These are phyloP conservation scores for Magnolia changhungtana DNA, from an alignment of 164 flowering plant species.

Conservation along the genomic window DNA sequence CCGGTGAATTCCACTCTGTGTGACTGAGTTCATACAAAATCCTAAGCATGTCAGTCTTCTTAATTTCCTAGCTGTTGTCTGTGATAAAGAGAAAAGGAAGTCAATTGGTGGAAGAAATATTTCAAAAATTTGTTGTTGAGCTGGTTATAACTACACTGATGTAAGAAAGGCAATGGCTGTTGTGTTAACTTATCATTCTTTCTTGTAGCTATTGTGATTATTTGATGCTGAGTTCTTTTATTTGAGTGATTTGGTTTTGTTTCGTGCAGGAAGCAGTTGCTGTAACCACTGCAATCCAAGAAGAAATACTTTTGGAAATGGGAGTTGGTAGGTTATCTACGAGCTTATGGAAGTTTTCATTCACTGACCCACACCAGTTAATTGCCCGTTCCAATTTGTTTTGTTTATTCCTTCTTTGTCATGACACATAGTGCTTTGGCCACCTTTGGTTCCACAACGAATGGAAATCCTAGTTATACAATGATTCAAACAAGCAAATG, in stretches of 20 bases:
- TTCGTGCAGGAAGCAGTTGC: conserved; percentile 81
- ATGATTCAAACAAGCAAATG: too few species aligned
- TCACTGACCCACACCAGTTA: background rate
- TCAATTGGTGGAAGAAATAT: background rate
- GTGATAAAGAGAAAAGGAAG: background rate
- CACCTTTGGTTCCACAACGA: too few species aligned
- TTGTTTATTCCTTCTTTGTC: background rate
- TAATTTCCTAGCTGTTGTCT: background rate
- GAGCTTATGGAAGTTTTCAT: background rate
- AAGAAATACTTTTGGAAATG: conserved; percentile 82
- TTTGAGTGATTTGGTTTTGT: conserved; percentile 5
- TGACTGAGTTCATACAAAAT: too few species aligned
- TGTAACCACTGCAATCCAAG: conserved; percentile 80
- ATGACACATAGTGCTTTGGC: too few species aligned
- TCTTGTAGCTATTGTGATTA: background rate
- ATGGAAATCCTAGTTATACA: too few species aligned
- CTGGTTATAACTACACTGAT: background rate
- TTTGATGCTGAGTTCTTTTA: background rate
- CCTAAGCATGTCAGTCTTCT: background rate
- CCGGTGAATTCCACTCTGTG: background rate
- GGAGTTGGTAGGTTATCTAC: conserved; percentile 57
- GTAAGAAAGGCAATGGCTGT: background rate
- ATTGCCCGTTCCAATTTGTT: background rate
- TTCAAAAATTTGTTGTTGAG: background rate
- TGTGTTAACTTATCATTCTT: background rate